phyloP scores from a whole-genome alignment of 345 rosid species.

The Cardamine chenopodiifolia region DNA sequence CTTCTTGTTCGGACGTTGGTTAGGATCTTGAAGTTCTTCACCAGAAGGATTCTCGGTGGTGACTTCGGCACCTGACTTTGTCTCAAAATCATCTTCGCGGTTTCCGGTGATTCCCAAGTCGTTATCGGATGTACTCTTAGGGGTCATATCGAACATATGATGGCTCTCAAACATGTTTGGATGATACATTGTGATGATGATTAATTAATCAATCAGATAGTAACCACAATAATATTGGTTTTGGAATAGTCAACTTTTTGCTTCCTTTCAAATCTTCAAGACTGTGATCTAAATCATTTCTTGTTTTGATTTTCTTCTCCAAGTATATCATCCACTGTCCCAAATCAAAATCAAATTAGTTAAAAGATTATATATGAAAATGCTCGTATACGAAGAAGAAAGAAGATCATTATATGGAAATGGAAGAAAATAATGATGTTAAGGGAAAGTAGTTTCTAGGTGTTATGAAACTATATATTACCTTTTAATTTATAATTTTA shows the following conservation, averaged over 20 bases:
- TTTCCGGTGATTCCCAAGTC: constrained; percentile 55
- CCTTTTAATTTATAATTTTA: constrained; percentile 11
- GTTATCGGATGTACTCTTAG: constrained; percentile 59
- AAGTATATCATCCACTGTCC: constrained; percentile 36
- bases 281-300: constrained; percentile 13
- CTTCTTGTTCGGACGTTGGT: constrained; percentile 64
- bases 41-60: constrained; percentile 58
- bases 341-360: constrained; percentile 36
- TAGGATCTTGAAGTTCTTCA: constrained; percentile 76
- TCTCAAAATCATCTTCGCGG: constrained; percentile 80
- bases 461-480: constrained; percentile 11
- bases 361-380: constrained; percentile 17
- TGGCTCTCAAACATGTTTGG: constrained; percentile 77
- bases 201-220: neutral
- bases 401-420: constrained; percentile 27
- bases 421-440: constrained; percentile 29
- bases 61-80: constrained; percentile 74
- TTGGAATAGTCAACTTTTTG: constrained; percentile 15
- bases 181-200: constrained; percentile 61
- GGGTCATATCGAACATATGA: constrained; percentile 70
- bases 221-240: neutral
- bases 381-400: neutral
- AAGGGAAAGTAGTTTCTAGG: constrained; percentile 16
- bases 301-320: constrained; percentile 32
- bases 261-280: constrained; percentile 32